Evolutionary conservation across 139 green algal genomes (phyloP), one percentile per base, ranked within the genome.

Genomic region (Chlorella sp.): DNA sequence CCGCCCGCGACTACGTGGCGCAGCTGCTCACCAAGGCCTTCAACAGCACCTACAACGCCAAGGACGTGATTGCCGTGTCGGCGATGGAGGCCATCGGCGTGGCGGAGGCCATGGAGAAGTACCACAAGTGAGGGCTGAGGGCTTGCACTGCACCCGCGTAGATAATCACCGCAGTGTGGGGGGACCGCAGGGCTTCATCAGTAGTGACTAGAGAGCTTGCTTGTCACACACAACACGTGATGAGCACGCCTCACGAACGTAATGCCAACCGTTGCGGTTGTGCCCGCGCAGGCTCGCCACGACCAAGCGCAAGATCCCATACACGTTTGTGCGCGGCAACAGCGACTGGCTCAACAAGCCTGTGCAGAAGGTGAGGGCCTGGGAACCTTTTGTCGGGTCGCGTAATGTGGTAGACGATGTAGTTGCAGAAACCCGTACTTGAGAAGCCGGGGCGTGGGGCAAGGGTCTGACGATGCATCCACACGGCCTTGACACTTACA

Each of bases 1-100:
- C 79, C 35, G 74, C 79, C 6, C 71, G 82, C 2, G 79, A 87
- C 62, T 90, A 90, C 60, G 79, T 76, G 0, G 78, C 85, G 4
- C 24, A 81, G 49, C 75, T 78, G 22, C 72, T 90, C 27, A 79
- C 80, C 29, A 33, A 42, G 0, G 85, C 74, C 1, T 62, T 84
- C 34, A 64, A 23, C 1, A 4, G 67, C 59, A 33, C 49, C 17
- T 51, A 23, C 27, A 62, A 32, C 2, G 75, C 75, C 1, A 22
- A 6, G 6, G 74, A 82, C 31, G 75, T 89, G 35, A 72, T 89
- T 30, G 80, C 83, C 0, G 83, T 86, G 24, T 81, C 79, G 27
- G 83, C 83, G 5, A 88, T 88, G 83, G 83, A 88, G 69, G 83
- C 63, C 0, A 78, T 88, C 33, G 83, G 83, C 0, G 71, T 85